phyloP scores from a whole-genome alignment of 2,329 filamentous ascomycete genomes.

The Clarireedia hainanense region DNA sequence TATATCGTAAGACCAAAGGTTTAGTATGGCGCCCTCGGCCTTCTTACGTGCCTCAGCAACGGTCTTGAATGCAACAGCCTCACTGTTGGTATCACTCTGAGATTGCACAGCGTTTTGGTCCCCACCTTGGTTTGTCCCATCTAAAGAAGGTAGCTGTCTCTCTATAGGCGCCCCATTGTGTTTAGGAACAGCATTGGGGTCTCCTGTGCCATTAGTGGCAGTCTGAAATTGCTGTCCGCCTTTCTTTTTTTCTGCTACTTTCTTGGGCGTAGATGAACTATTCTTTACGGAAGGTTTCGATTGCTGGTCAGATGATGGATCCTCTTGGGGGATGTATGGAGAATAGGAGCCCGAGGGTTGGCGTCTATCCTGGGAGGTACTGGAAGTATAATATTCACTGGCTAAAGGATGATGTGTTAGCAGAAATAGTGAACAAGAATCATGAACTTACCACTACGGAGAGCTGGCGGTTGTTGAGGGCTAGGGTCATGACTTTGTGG shows the following conservation, averaged over 20 bases:
- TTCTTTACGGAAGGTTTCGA: conserved; percentile 6
- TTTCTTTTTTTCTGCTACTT: not conserved
- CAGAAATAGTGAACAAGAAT: not conserved
- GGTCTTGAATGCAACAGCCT: conserved; percentile 4
- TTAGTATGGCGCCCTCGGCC: conserved; percentile 60
- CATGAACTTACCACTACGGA: conserved; percentile 16
- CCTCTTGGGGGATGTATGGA: conserved; percentile 18
- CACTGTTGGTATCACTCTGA: not conserved
- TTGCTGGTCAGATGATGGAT: conserved; percentile 11
- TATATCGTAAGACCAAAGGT: conserved; percentile 58
- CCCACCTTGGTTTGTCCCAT: not conserved
- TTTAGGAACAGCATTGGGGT: not conserved
- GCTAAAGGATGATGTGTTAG: not conserved
- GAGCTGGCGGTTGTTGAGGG: conserved; percentile 10
- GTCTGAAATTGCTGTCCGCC: not conserved
- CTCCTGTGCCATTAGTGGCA: not conserved
- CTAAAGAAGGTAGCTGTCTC: not conserved
- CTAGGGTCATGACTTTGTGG: conserved; percentile 15
- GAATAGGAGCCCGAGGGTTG: conserved; percentile 24
- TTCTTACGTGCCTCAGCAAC: conserved; percentile 35
- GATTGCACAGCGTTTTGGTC: not conserved
- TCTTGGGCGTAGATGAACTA: not conserved
- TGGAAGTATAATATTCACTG: conserved; percentile 15
- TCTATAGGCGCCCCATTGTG: not conserved
- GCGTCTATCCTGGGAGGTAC: conserved; percentile 13